Evolutionary conservation across 116 monocot species (phyloP).

Genomic region (Trichopus zeylanicus): DNA sequence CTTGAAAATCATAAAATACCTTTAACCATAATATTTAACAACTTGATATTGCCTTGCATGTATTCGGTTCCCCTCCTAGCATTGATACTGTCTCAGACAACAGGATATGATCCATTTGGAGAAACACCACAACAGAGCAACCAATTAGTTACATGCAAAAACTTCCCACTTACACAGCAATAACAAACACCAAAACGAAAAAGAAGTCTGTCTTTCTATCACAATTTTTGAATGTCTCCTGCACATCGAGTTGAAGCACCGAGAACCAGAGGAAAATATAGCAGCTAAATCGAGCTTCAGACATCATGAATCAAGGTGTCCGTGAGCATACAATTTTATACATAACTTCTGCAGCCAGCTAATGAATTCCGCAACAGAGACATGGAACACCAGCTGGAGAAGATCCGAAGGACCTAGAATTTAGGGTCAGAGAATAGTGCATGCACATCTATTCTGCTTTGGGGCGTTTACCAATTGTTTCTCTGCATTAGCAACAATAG

Average conservation of each 20-base stretch:
- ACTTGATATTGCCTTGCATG: too few relatives aligned
- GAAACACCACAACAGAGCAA: too few relatives aligned
- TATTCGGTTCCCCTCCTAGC: too few relatives aligned
- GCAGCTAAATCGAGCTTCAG: neutral
- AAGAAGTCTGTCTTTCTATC: too few relatives aligned
- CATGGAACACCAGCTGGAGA: neutral
- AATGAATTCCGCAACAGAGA: neutral
- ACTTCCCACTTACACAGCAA: too few relatives aligned
- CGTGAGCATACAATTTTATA: neutral
- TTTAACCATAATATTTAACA: too few relatives aligned
- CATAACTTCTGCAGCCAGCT: neutral
- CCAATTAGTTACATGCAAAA: too few relatives aligned
- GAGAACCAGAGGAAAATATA: neutral
- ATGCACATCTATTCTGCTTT: conserved; percentile 44
- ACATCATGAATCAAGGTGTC: neutral
- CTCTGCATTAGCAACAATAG: conserved; percentile 20
- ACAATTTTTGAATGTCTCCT: too few relatives aligned
- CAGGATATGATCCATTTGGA: too few relatives aligned
- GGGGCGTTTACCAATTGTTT: conserved; percentile 23
- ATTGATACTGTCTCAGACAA: too few relatives aligned
- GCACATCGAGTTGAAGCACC: neutral
- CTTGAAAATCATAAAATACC: too few relatives aligned
- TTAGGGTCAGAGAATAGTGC: conserved; percentile 26
- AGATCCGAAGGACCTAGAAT: neutral
- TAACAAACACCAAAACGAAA: too few relatives aligned